Percentiles rank a stretch among this genome's conserved stretches.
Conservation (phyloP, 192 early-diverging fungal species). For the Lunasporangiospora selenospora region DNA sequence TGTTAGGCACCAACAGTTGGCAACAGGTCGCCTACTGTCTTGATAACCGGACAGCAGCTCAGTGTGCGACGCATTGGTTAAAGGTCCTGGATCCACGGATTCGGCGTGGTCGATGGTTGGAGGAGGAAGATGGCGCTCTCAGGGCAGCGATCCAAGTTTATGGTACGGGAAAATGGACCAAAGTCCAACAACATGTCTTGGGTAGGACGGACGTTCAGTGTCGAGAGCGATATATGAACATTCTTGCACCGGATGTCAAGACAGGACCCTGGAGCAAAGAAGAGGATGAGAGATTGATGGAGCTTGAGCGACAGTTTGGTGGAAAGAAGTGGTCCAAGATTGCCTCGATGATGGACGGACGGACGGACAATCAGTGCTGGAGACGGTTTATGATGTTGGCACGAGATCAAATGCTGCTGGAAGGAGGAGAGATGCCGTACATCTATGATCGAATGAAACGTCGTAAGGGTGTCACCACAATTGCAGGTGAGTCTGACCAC, state of each 20-base stretch:
- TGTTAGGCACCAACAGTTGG: conserved; percentile 78
- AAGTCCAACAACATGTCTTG: conserved; percentile 70
- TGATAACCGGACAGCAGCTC: conserved; percentile 71
- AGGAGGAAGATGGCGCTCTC: conserved; percentile 74
- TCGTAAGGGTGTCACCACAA: no score
- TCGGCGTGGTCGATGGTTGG: conserved; percentile 66
- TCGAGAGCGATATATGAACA: conserved; percentile 79
- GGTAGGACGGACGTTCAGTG: conserved; percentile 82
- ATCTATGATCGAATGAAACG: no score
- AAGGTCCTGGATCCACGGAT: conserved; percentile 75
- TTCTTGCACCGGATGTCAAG: conserved; percentile 64
- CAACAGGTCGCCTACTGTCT: conserved; percentile 69
- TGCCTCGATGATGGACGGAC: conserved; percentile 36
- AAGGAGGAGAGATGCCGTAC: no score
- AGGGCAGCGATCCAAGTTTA: conserved; percentile 68
- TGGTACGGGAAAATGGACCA: conserved; percentile 74
- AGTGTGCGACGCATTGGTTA: conserved; percentile 76
- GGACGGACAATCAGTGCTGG: conserved; percentile 51
- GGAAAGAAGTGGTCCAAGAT: conserved; percentile 50
- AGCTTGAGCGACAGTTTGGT: conserved; percentile 59
- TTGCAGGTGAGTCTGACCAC: no score
- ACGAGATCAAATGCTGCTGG: neutral
- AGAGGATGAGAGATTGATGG: conserved; percentile 45
- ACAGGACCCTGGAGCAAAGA: conserved; percentile 60
- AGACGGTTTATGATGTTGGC: conserved; percentile 14